Base-by-base conservation (phyloP, 257 asterid species). In the Solanum piurae region DNA sequence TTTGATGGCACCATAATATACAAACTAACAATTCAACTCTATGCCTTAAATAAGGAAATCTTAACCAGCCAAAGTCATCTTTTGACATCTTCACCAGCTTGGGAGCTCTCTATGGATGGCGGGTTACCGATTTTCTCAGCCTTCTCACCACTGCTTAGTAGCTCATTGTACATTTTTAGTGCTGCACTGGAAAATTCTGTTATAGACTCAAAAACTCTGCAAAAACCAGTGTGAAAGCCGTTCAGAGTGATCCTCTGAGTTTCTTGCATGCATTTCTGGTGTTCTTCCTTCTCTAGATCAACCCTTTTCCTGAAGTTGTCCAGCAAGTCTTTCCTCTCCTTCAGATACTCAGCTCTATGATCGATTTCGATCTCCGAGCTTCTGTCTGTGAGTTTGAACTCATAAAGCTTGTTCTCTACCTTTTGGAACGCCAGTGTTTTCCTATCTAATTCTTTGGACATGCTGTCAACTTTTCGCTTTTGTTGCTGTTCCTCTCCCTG, bases 401-500 rank as follows among this genome's bases (percentile, higher is more conserved):
- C 95, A 3, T 87, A 85, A 60, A 89, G 44, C 89, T 90, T 89
- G 55, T 88, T 92, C 91, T 95, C 98, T 31, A 92, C 88, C 88
- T 93, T 95, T 86, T 92, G 95, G 85, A 94, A 92, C 64, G 95
- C 92, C 84, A 86, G 69, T 40, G 66, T 89, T 92, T 90, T 97
- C 46, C 89, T 92, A 33, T 97, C 98, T 18, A 95, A 87, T 89
- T 95, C 99, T 91, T 94, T 93, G 4, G 99, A 93, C 77, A 97
- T 80, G 71, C 87, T 86, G 38, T 97, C 99, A 11, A 95, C 98
- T 91, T 91, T 97, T 90, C 93, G 89, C 92, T 95, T 97, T 62
- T 95, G 98, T 46, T 91, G 94, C 77, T 93, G 96, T 82, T 95
- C 99, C 89, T 90, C 94, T 85, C 98, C 99, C 86, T 97, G 98